Evolutionary conservation across 2,329 filamentous ascomycete species (phyloP).

Genomic region (Colletotrichum graminicola): DNA sequence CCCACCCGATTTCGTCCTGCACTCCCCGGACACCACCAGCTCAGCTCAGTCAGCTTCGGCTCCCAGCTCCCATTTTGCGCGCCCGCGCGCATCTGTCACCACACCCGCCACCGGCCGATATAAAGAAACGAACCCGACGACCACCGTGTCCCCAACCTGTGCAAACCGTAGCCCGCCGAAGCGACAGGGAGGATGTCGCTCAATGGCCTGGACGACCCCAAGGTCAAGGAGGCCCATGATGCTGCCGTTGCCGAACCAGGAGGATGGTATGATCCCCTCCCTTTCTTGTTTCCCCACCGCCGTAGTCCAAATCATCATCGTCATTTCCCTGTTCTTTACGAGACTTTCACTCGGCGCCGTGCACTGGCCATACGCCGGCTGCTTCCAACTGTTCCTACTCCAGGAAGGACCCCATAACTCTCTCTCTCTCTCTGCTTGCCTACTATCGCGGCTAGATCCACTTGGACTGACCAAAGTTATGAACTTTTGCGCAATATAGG

Average conservation of each 20-base stretch:
- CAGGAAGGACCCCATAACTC: constrained; percentile 37
- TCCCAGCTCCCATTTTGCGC: constrained; percentile 5
- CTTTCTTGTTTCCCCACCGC: constrained; percentile 38
- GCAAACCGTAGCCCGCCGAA: constrained; percentile 23
- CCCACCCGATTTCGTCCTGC: constrained; percentile 37
- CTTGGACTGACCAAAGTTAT: constrained; percentile 24
- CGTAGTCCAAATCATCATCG: constrained; percentile 9
- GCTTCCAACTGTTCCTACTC: neutral
- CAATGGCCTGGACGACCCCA: constrained; percentile 88
- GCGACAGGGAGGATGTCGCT: constrained; percentile 78
- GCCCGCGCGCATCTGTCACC: constrained; percentile 10
- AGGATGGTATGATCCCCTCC: constrained; percentile 80
- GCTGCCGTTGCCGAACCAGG: constrained; percentile 83
- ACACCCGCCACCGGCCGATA: constrained; percentile 9
- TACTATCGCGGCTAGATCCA: constrained; percentile 26
- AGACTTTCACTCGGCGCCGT: constrained; percentile 6
- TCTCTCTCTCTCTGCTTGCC: constrained; percentile 43
- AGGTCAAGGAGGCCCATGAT: constrained; percentile 88
- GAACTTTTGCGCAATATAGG: constrained; percentile 64
- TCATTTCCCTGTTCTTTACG: constrained; percentile 10
- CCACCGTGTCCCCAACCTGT: neutral
- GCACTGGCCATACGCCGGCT: constrained; percentile 7
- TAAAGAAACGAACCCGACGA: constrained; percentile 17
- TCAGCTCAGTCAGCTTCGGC: constrained; percentile 21
- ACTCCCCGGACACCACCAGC: constrained; percentile 26